These are phyloP conservation scores for Phytophthora chlamydospora DNA, from an alignment of 352 stramenopile genomes.

Conservation along the genomic window DNA sequence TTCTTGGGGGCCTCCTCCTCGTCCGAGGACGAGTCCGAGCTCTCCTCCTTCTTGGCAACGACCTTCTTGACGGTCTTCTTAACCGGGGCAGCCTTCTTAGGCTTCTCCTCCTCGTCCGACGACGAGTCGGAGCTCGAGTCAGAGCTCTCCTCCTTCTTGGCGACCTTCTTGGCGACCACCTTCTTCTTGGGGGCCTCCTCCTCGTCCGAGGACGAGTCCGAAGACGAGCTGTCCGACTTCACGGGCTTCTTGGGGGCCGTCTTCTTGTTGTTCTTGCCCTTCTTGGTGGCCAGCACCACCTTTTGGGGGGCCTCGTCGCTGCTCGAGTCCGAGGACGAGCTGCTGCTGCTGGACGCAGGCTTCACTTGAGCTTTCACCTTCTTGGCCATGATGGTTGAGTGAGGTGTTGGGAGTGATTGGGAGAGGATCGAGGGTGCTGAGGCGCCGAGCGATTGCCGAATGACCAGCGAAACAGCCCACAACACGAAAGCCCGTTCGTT, in stretches of 20 bases:
- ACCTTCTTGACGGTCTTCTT: constrained; percentile 27
- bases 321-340: constrained; percentile 60
- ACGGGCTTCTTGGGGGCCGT: constrained; percentile 45
- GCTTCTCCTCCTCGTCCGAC: constrained; percentile 52
- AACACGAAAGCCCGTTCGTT: constrained; percentile 8
- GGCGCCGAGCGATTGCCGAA: constrained; percentile 39
- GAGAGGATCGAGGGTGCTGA: constrained; percentile 4
- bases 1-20: constrained; percentile 52
- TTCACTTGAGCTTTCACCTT: constrained; percentile 54
- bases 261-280: constrained; percentile 52
- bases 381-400: constrained; percentile 48
- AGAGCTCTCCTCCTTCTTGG: constrained; percentile 31
- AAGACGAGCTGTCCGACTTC: constrained; percentile 41
- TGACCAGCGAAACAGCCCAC: constrained; percentile 22
- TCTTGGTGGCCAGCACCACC: constrained; percentile 62
- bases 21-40: constrained; percentile 40
- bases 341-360: constrained; percentile 53
- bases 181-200: constrained; percentile 44
- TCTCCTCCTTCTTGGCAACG: constrained; percentile 40
- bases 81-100: constrained; percentile 22
- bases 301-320: constrained; percentile 62
- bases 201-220: constrained; percentile 45
- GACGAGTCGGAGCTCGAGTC: constrained; percentile 15
- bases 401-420: neutral
- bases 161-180: constrained; percentile 44